Evolutionary conservation across 2,329 filamentous ascomycete species (phyloP), one percentile per base, ranked within the genome.

Genomic region (Sporothrix phasma): DNA sequence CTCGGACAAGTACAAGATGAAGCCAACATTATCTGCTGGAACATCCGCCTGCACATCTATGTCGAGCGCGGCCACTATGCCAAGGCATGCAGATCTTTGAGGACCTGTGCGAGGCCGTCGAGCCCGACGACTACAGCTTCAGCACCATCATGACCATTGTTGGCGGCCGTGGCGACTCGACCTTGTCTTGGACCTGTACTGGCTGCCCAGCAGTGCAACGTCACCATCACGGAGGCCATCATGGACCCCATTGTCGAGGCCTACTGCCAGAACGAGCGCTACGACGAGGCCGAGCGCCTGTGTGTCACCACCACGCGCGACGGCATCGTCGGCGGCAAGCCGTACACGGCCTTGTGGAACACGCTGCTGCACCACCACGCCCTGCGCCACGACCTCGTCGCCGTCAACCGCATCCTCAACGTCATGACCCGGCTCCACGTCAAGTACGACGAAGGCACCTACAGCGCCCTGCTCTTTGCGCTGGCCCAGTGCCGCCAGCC

Each of bases 21-120:
- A 77, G 47, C 87, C 6, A 83, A 85, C 67, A 73, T 81, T 1
- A 72, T 79, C 41, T 84, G 82, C 67, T 96, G 88, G 87, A 96
- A 96, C 71, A 85, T 87, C 24, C 74, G 96, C 31, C 78, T 97
- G 53, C 84, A 87, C 70, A 87, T 88, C 2, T 83, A 92, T 73
- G 80, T 81, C 19, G 85, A 84, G 68, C 81, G 82, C 0, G 80
- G 84, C 56, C 85, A 94, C 71, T 81, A 89, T 49, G 78, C 84
- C n/a, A 83, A 84, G 5, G 88, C 13, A 76, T 90, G 64, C 72
- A 78, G 6, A 80, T 81, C 58, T 92, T 95, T 69, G 79, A 85
- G 19, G 75, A 80, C 10, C 80, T 94, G 67, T 79, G 69, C 69
- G 73, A 66, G 70, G 76, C 66, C 37, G 70, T 84, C 3, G 70